Base-by-base conservation (phyloP, 2,329 filamentous ascomycete genomes). In the Corynespora cassiicola region DNA sequence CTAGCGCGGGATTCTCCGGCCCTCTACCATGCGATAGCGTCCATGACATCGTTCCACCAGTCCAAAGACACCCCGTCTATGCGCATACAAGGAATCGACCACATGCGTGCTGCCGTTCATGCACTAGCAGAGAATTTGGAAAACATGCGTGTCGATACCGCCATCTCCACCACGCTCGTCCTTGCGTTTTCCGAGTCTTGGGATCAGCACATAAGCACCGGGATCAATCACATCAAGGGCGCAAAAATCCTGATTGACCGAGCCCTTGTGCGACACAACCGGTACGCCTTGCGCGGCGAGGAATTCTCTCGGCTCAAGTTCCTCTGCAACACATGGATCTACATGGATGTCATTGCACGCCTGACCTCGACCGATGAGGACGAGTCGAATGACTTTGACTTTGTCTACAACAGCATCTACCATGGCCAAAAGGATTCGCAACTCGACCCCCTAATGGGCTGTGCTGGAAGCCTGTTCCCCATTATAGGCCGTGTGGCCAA, bases 401-500 rank as follows among this genome's bases (percentile, higher is more conserved):
- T 52, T 21, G 58, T 70, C 58, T 36, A 68, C 62, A 58, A 69
- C 61, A 44, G 56, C 31, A 59, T 71, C 10, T 57, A 62, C 30
- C 51, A 53, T n/a, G 62, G 58, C 17, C 49, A 61, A 14, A 52
- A 45, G 6, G 71, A 80, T 39, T 69, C 79, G 15, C 75, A 82
- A 41, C 75, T 88, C n/a, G 85, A 88, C 62, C 84, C 85, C 4
- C 65, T 88, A 19, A 85, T 88, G 81, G 85, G 85, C 8, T 86
- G 82, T 52, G 85, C 85, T 6, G 73, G 75, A 20, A 84, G 82
- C 0, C 72, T 88, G 0, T 88, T 88, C 53, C 85, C 85, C 1
- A 69, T 87, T 1, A 85, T 88, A 44, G 82, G 84, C 8, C 76
- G 78, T 14, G 82, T 84, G 15, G 85, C 84, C 3, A 81, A 80